Conservation (phyloP, 23 red algal species). For the Gracilaria vermiculophylla region DNA sequence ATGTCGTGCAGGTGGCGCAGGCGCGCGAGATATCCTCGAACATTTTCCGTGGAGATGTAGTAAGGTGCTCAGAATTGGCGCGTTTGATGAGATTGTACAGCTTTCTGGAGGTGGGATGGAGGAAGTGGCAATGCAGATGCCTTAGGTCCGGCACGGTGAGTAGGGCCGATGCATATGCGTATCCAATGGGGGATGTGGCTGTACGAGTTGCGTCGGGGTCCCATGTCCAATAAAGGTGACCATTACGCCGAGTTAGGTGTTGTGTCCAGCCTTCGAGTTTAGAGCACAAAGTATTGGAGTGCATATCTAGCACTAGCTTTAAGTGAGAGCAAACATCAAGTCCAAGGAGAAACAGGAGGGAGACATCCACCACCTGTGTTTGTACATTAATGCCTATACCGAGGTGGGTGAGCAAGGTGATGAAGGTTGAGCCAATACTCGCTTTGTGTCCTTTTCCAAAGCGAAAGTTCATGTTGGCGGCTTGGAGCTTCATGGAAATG, state of each 20-base stretch:
- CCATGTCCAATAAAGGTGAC: background rate
- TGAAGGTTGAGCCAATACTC: background rate
- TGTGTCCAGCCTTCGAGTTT: slow-evolving; percentile 5
- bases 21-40: background rate
- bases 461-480: background rate
- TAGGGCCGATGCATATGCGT: background rate
- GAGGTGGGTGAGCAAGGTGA: background rate
- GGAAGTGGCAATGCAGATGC: slow-evolving; percentile 14
- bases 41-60: background rate
- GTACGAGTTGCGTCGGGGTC: background rate
- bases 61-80: background rate
- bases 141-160: background rate
- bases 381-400: background rate
- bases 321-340: background rate
- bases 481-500: background rate
- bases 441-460: background rate
- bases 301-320: background rate
- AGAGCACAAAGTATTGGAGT: background rate
- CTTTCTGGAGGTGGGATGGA: slow-evolving; percentile 20
- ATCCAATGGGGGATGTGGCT: background rate
- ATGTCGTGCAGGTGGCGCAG: background rate
- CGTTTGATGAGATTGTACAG: background rate
- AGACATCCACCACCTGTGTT: background rate
- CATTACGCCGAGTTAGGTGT: background rate
- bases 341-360: slow-evolving; percentile 13